Evolutionary conservation across 345 rosid genomes (phyloP).

Genomic region (Cardamine chenopodiifolia): DNA sequence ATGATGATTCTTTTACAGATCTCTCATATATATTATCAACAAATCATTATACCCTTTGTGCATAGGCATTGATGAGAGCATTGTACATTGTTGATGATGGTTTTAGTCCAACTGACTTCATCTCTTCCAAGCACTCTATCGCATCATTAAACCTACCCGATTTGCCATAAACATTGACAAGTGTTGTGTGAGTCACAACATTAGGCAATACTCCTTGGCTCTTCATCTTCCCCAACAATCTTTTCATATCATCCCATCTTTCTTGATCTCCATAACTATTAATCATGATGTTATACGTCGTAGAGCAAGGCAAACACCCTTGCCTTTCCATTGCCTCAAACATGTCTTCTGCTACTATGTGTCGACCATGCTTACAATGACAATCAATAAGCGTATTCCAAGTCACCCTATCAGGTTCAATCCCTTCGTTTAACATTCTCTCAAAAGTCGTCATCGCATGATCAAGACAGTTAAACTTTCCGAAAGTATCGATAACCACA

Average conservation of each 20-base stretch:
- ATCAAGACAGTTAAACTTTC: slow-evolving; percentile 88
- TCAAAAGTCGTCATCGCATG: slow-evolving; percentile 87
- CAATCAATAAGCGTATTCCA: slow-evolving; percentile 97
- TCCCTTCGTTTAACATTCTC: slow-evolving; percentile 74
- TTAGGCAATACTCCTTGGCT: slow-evolving; percentile 68
- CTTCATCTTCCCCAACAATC: slow-evolving; percentile 68
- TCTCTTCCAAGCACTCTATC: slow-evolving; percentile 77
- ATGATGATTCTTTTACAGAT: background rate
- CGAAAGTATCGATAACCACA: slow-evolving; percentile 93
- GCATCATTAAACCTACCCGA: slow-evolving; percentile 91
- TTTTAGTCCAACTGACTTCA: slow-evolving; percentile 77
- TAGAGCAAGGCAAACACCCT: slow-evolving; percentile 74
- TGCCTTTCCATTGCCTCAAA: slow-evolving; percentile 76
- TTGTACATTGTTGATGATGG: slow-evolving; percentile 93
- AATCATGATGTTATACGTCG: slow-evolving; percentile 89
- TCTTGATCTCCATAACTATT: slow-evolving; percentile 79
- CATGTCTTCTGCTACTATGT: slow-evolving; percentile 75
- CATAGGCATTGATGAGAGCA: slow-evolving; percentile 95
- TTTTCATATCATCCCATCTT: slow-evolving; percentile 82
- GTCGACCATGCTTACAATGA: slow-evolving; percentile 76
- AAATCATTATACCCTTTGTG: slow-evolving; percentile 72
- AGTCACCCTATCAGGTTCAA: slow-evolving; percentile 79
- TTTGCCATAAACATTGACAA: slow-evolving; percentile 81
- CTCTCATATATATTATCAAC: background rate
- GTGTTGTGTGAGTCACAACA: slow-evolving; percentile 83